These are phyloP conservation scores for Ogataea siamensis DNA, from an alignment of 805 yeast species.

Conservation along the genomic window DNA sequence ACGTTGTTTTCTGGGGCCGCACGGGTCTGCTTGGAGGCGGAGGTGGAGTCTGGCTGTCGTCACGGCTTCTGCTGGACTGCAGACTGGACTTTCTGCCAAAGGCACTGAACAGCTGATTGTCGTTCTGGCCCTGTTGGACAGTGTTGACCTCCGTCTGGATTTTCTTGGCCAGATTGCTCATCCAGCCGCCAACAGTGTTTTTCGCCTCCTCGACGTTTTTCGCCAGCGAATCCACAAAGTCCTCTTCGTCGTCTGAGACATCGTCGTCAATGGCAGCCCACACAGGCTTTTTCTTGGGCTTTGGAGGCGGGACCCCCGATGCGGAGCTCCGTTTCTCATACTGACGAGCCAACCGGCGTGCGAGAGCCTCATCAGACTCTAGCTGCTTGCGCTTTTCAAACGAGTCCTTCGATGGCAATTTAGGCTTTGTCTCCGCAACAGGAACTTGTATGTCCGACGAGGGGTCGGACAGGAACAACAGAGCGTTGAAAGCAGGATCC, in stretches of 20 bases:
- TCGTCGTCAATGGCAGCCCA: conserved; percentile 21
- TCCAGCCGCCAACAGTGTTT: conserved; percentile 74
- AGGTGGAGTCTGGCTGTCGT: conserved; percentile 5
- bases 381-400: conserved; percentile 32
- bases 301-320: conserved; percentile 19
- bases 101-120: conserved; percentile 32
- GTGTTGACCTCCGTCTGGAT: conserved; percentile 25
- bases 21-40: conserved; percentile 5
- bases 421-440: conserved; percentile 33
- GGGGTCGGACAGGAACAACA: conserved; percentile 78
- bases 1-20: conserved; percentile 12
- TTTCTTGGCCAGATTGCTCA: conserved; percentile 61
- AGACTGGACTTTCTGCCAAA: conserved; percentile 23
- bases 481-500: conserved; percentile 87
- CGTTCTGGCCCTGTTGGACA: conserved; percentile 21
- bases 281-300: conserved; percentile 29
- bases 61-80: background rate
- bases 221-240: conserved; percentile 57
- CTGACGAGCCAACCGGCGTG: conserved; percentile 73
- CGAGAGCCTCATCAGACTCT: conserved; percentile 69
- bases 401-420: conserved; percentile 33
- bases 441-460: conserved; percentile 53
- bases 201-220: conserved; percentile 82
- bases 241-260: conserved; percentile 42
- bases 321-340: conserved; percentile 33